phyloP scores from a whole-genome alignment of 1,139 yeast species.

The Taiozyma sp. region DNA sequence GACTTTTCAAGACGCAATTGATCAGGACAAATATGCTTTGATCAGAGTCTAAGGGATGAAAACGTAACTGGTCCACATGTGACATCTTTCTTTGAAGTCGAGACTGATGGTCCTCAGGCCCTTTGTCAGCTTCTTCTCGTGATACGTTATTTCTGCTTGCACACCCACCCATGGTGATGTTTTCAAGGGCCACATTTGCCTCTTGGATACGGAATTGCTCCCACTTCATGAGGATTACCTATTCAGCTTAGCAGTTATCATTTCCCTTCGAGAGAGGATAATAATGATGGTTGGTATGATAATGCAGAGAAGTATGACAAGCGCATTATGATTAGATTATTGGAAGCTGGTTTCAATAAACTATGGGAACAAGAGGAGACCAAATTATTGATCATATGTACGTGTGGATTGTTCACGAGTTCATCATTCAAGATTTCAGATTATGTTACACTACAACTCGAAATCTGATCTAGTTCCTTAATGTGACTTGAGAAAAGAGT shows the following conservation, averaged over 20 bases:
- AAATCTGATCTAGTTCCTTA: too few relatives aligned
- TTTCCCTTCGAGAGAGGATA: conserved; percentile 9
- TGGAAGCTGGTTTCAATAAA: conserved; percentile 4
- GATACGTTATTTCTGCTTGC: conserved; percentile 42
- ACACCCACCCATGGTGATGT: conserved; percentile 43
- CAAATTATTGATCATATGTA: too few relatives aligned
- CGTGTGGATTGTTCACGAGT: too few relatives aligned
- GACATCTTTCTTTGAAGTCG: conserved; percentile 13
- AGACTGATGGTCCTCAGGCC: conserved; percentile 7
- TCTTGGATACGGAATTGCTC: conserved; percentile 41
- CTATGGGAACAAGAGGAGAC: conserved; percentile 1
- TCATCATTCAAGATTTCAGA: too few relatives aligned
- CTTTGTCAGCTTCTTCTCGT: conserved; percentile 11
- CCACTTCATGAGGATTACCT: conserved; percentile 18
- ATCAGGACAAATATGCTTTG: conserved; percentile 6
- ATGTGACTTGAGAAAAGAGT: too few relatives aligned
- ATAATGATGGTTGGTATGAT: conserved; percentile 8
- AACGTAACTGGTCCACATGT: conserved; percentile 10
- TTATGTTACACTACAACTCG: too few relatives aligned
- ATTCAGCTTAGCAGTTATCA: conserved; percentile 3
- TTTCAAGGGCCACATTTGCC: conserved; percentile 35
- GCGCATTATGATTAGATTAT: conserved; percentile 11
- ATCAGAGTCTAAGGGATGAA: conserved; percentile 8
- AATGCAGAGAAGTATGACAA: conserved; percentile 5
- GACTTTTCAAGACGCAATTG: conserved; percentile 5